These are phyloP conservation scores for Hygrophila difformis DNA, from an alignment of 257 asterid genomes.

Conservation along the genomic window DNA sequence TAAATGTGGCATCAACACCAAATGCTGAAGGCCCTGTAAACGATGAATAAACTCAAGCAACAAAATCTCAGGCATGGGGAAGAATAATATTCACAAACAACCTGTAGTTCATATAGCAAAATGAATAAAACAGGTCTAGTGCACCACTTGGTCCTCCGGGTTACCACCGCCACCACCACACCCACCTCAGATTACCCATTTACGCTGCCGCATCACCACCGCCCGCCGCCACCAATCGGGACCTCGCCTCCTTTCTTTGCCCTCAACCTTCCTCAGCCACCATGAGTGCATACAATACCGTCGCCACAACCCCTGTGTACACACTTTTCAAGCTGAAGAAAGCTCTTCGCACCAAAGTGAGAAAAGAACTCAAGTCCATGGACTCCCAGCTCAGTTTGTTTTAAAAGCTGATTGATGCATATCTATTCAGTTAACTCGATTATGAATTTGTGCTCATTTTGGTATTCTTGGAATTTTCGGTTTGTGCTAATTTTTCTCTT, in stretches of 20 bases:
- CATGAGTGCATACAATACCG: constrained; percentile 41
- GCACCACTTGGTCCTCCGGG: constrained; percentile 18
- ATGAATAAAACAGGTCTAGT: constrained; percentile 25
- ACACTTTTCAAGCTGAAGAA: constrained; percentile 64
- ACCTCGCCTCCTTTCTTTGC: constrained; percentile 8
- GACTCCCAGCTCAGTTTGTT: constrained; percentile 39
- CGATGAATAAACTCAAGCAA: too few relatives aligned
- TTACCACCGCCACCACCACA: constrained; percentile 25
- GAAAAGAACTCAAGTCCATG: constrained; percentile 74
- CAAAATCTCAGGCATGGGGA: too few relatives aligned
- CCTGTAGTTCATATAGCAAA: too few relatives aligned
- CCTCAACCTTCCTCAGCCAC: constrained; percentile 16
- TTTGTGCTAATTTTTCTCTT: constrained; percentile 10
- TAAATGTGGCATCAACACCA: too few relatives aligned
- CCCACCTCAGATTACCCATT: constrained; percentile 6
- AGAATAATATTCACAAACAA: too few relatives aligned
- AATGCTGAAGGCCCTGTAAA: too few relatives aligned
- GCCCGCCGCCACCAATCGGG: constrained; percentile 9
- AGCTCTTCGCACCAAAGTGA: constrained; percentile 52
- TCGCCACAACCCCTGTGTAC: constrained; percentile 28
- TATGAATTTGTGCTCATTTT: not conserved
- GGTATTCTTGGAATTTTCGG: constrained; percentile 8
- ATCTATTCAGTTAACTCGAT: not conserved
- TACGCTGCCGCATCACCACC: constrained; percentile 24
- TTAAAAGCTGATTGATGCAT: constrained; percentile 1